phyloP scores from a whole-genome alignment of 805 yeast species.

The Diddensiella caesifluorescens region DNA sequence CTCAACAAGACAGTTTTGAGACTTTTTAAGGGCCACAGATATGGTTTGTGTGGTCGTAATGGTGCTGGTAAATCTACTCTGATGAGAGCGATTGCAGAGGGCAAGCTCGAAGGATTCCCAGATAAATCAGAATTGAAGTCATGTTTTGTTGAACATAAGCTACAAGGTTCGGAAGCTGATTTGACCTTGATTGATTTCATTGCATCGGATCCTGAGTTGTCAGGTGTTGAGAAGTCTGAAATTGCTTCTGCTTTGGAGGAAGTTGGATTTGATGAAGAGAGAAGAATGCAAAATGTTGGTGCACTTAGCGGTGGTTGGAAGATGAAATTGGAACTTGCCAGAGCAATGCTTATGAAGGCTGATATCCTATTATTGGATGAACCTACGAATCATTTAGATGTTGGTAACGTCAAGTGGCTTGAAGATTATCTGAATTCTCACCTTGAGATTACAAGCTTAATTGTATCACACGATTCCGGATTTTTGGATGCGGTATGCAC shows the following conservation, averaged over 20 bases:
- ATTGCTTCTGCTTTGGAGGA: slow-evolving; percentile 69
- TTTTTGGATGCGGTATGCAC: slow-evolving; percentile 94
- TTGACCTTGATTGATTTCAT: slow-evolving; percentile 83
- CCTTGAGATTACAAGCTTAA: slow-evolving; percentile 84
- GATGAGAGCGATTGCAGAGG: slow-evolving; percentile 94
- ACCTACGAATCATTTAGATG: slow-evolving; percentile 98
- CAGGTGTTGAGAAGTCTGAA: slow-evolving; percentile 56
- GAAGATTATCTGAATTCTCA: slow-evolving; percentile 79
- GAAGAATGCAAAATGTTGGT: slow-evolving; percentile 87
- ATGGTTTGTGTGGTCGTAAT: slow-evolving; percentile 96
- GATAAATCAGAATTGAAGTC: slow-evolving; percentile 79
- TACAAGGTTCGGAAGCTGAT: slow-evolving; percentile 92
- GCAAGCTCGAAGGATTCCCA: slow-evolving; percentile 97
- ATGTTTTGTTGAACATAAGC: slow-evolving; percentile 94
- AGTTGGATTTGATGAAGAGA: slow-evolving; percentile 89
- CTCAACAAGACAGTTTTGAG: slow-evolving; percentile 87
- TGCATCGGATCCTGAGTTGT: slow-evolving; percentile 80
- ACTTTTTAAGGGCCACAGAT: slow-evolving; percentile 89
- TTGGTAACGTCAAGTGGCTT: slow-evolving; percentile 87
- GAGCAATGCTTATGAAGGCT: slow-evolving; percentile 97
- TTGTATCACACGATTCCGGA: slow-evolving; percentile 97
- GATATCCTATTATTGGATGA: slow-evolving; percentile 92
- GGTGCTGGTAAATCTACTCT: slow-evolving; percentile 99
- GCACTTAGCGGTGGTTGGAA: slow-evolving; percentile 99
- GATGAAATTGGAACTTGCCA: slow-evolving; percentile 96